Percentiles rank a stretch among this genome's conserved stretches.
These are phyloP conservation scores for Capsella bursapastoris DNA, from an alignment of 345 rosid species.

Conservation along the genomic window DNA sequence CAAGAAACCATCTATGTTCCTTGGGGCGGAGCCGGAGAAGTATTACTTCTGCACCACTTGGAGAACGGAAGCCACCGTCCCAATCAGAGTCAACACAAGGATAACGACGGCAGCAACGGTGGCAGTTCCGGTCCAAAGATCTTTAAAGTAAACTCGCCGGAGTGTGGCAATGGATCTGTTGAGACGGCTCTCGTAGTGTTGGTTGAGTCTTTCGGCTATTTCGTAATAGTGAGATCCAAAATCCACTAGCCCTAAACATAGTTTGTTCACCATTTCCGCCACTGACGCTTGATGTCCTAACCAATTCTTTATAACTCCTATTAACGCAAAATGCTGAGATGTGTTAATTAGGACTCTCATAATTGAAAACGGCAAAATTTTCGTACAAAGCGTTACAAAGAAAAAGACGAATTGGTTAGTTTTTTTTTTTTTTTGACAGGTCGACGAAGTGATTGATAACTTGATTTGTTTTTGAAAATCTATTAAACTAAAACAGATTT, in stretches of 20 bases:
- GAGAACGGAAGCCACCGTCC: constrained; percentile 37
- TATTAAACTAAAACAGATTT: too few relatives aligned
- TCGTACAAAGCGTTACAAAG: neutral
- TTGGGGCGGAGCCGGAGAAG: neutral
- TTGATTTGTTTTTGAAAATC: neutral
- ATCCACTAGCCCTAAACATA: constrained; percentile 31
- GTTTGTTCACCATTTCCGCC: constrained; percentile 40
- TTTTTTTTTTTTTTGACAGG: neutral
- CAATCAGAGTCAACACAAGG: constrained; percentile 27
- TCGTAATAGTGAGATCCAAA: neutral
- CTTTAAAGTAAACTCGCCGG: constrained; percentile 40
- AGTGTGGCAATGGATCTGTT: constrained; percentile 33
- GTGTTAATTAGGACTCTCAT: neutral
- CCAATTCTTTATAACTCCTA: constrained; percentile 28
- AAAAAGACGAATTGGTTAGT: too few relatives aligned
- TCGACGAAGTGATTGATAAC: too few relatives aligned
- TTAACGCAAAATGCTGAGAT: neutral
- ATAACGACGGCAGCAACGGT: constrained; percentile 24
- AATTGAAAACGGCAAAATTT: neutral
- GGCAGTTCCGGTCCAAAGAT: constrained; percentile 45
- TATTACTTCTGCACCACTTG: constrained; percentile 15
- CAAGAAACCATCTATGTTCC: neutral
- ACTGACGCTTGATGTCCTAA: constrained; percentile 34
- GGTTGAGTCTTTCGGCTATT: neutral
- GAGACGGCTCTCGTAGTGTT: neutral